Evolutionary conservation across 2,329 filamentous ascomycete genomes (phyloP).

Genomic region (Diaporthe caulivora): DNA sequence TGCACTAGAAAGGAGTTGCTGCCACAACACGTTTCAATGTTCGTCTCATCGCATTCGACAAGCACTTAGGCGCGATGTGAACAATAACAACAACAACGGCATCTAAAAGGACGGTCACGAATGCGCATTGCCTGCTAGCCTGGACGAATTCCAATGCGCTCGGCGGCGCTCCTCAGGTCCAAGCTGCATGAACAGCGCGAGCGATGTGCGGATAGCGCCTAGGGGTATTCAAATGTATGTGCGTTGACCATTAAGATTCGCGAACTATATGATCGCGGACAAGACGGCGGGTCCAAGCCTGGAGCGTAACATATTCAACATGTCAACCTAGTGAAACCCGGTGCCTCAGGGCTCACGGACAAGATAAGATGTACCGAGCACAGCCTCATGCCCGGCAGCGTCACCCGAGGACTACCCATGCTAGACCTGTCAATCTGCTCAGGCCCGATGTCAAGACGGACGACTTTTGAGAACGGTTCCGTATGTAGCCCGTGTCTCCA

Average conservation of each 20-base stretch:
- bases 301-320: background rate
- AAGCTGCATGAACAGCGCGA: background rate
- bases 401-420: constrained; percentile 21
- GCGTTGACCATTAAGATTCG: constrained; percentile 1
- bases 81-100: background rate
- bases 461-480: background rate
- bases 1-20: constrained; percentile 26
- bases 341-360: background rate
- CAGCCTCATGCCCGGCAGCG: background rate
- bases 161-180: background rate
- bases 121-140: background rate
- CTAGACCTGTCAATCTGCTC: background rate
- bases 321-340: background rate
- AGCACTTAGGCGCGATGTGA: constrained; percentile 4
- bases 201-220: background rate
- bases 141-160: background rate
- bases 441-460: background rate
- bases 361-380: background rate
- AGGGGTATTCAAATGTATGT: background rate
- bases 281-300: constrained; percentile 4
- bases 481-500: constrained; percentile 1
- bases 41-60: constrained; percentile 30
- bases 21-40: constrained; percentile 32
- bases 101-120: background rate
- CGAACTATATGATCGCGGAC: constrained; percentile 18